Conservation (phyloP, 768 basidiomycete species). For the Artomyces pyxidatus region DNA sequence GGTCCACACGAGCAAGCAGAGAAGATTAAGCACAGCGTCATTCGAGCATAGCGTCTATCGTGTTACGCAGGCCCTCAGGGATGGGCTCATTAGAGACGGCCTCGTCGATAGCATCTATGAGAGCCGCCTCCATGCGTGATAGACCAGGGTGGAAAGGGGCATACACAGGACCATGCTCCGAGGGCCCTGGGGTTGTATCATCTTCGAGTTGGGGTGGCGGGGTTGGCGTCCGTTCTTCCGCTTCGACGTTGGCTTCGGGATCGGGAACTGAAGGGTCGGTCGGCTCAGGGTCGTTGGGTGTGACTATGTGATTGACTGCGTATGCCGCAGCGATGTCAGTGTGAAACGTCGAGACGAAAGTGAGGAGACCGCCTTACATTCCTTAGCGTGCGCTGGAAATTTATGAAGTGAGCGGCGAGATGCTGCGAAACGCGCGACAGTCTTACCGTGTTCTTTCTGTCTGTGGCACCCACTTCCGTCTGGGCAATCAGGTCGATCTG, state of each 20-base stretch:
- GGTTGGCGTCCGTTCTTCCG: background rate
- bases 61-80: no score
- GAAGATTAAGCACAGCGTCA: no score
- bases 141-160: no score
- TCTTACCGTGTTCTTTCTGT: conserved; percentile 62
- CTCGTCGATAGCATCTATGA: no score
- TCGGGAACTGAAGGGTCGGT: background rate
- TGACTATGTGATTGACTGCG: conserved; percentile 28
- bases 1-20: no score
- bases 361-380: conserved; percentile 40
- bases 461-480: conserved; percentile 49
- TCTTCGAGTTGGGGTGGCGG: no score
- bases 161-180: no score
- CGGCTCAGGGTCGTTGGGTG: conserved; percentile 1
- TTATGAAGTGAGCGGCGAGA: background rate
- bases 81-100: no score
- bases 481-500: conserved; percentile 59
- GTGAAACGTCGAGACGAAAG: background rate
- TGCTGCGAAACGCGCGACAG: background rate
- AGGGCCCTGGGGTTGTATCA: no score
- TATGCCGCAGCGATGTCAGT: background rate
- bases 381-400: conserved; percentile 56
- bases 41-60: no score
- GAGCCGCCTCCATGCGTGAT: no score
- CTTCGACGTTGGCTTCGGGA: no score